phyloP scores from a whole-genome alignment of 1,139 yeast species.

The Yarrowia galli region DNA sequence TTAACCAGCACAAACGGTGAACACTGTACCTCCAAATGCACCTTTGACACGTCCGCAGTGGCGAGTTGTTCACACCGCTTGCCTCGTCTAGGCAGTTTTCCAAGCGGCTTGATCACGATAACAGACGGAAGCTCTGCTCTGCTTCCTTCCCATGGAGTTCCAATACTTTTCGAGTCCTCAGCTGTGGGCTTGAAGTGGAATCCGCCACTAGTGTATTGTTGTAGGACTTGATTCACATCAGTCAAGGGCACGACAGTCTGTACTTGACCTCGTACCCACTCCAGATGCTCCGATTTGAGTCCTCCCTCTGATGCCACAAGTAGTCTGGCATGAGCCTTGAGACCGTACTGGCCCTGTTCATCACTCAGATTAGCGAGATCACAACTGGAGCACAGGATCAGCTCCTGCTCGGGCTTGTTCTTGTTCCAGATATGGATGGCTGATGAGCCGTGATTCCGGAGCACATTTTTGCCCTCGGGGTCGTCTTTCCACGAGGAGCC shows the following conservation, averaged over 20 bases:
- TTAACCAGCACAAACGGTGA: conserved; percentile 67
- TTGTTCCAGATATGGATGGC: conserved; percentile 36
- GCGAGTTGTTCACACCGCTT: conserved; percentile 29
- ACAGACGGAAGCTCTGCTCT: conserved; percentile 22
- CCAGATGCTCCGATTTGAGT: conserved; percentile 27
- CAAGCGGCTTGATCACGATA: conserved; percentile 20
- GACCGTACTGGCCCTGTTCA: conserved; percentile 23
- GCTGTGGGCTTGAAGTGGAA: conserved; percentile 30
- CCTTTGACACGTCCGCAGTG: conserved; percentile 21
- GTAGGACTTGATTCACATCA: conserved; percentile 16
- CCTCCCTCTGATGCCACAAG: conserved; percentile 25
- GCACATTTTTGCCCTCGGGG: conserved; percentile 30
- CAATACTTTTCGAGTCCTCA: conserved; percentile 25
- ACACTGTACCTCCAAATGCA: conserved; percentile 43
- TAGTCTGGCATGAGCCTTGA: conserved; percentile 30
- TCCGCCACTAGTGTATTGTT: conserved; percentile 31
- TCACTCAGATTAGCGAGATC: conserved; percentile 33
- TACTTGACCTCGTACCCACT: conserved; percentile 24
- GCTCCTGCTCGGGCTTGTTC: conserved; percentile 30
- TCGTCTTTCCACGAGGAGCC: conserved; percentile 30
- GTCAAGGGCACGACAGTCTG: conserved; percentile 17
- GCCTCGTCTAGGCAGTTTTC: conserved; percentile 15
- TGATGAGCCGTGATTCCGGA: conserved; percentile 27
- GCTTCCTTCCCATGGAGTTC: conserved; percentile 17
- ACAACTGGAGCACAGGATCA: conserved; percentile 27